These are phyloP conservation scores for Dispira parvispora DNA, from an alignment of 192 early-diverging fungal genomes.

Conservation along the genomic window DNA sequence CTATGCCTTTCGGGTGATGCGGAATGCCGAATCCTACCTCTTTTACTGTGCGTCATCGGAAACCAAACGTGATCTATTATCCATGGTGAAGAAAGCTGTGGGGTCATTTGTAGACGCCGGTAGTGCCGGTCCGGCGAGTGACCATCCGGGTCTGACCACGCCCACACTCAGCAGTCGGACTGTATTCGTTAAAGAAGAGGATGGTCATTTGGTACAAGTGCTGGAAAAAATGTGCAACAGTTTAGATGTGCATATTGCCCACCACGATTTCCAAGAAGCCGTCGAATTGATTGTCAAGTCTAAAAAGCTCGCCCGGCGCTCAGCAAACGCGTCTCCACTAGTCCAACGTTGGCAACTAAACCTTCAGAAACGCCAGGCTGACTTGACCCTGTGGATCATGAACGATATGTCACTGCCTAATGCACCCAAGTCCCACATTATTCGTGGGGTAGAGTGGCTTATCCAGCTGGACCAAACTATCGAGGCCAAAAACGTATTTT, in stretches of 20 bases:
- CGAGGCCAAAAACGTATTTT: constrained; percentile 74
- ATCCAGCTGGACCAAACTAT: constrained; percentile 58
- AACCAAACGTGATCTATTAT: constrained; percentile 24
- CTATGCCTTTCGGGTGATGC: constrained; percentile 69
- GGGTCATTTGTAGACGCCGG: constrained; percentile 20
- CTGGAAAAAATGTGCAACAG: constrained; percentile 66
- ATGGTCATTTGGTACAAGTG: constrained; percentile 19
- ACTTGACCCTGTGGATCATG: constrained; percentile 33
- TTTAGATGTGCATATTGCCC: constrained; percentile 84
- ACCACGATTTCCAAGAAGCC: constrained; percentile 76
- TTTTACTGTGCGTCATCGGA: constrained; percentile 29
- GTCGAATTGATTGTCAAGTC: constrained; percentile 30
- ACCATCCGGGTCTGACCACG: neutral
- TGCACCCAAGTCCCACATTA: constrained; percentile 61
- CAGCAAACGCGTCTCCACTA: constrained; percentile 15
- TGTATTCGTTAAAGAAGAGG: constrained; percentile 7
- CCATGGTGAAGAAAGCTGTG: constrained; percentile 26
- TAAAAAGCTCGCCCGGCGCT: constrained; percentile 12
- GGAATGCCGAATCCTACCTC: constrained; percentile 65
- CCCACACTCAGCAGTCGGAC: neutral
- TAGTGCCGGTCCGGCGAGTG: neutral
- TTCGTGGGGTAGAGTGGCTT: constrained; percentile 63
- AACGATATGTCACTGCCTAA: constrained; percentile 67
- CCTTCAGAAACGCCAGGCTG: constrained; percentile 24
- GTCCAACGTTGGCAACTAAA: constrained; percentile 16